Percentiles rank a stretch among this genome's conserved stretches.
phyloP scores from a whole-genome alignment of 257 asterid genomes.

The Nicotiana noctiflora region DNA sequence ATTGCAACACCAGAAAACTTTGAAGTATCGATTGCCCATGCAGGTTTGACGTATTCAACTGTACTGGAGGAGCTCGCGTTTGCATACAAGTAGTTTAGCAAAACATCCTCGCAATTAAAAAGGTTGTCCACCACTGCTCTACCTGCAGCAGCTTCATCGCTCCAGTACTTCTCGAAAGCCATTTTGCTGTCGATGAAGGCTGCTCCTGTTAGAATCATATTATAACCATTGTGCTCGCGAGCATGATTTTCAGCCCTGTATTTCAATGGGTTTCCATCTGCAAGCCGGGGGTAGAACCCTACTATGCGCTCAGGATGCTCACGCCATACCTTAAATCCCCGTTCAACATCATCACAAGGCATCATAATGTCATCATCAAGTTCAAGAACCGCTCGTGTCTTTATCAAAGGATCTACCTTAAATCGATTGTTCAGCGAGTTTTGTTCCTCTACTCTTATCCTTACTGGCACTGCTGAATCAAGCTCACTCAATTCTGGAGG shows the following conservation, averaged over 20 bases:
- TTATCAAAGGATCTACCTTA: conserved; percentile 57
- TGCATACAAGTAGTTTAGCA: conserved; percentile 84
- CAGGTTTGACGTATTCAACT: conserved; percentile 69
- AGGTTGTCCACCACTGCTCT: conserved; percentile 50
- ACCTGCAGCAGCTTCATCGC: conserved; percentile 48
- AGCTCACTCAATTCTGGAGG: conserved; percentile 58
- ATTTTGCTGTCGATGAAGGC: conserved; percentile 54
- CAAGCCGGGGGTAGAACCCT: conserved; percentile 87
- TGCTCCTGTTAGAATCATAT: conserved; percentile 89
- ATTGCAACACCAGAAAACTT: conserved; percentile 82
- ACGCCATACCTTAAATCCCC: conserved; percentile 88
- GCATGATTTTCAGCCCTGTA: conserved; percentile 80
- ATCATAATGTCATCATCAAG: conserved; percentile 96
- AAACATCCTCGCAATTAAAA: conserved; percentile 89
- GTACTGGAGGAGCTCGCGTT: conserved; percentile 47
- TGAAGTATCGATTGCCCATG: conserved; percentile 76
- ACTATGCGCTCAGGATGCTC: conserved; percentile 70
- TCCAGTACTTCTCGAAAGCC: conserved; percentile 84
- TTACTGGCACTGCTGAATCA: conserved; percentile 78
- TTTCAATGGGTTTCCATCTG: conserved; percentile 34
- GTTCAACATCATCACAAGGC: conserved; percentile 87
- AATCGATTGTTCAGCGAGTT: conserved; percentile 92
- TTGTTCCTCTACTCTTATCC: conserved; percentile 62
- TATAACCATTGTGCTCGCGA: conserved; percentile 62
- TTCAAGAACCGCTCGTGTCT: conserved; percentile 80